Base-by-base conservation (phyloP, 2,329 filamentous ascomycete species). In the Aspergillus bombycis region DNA sequence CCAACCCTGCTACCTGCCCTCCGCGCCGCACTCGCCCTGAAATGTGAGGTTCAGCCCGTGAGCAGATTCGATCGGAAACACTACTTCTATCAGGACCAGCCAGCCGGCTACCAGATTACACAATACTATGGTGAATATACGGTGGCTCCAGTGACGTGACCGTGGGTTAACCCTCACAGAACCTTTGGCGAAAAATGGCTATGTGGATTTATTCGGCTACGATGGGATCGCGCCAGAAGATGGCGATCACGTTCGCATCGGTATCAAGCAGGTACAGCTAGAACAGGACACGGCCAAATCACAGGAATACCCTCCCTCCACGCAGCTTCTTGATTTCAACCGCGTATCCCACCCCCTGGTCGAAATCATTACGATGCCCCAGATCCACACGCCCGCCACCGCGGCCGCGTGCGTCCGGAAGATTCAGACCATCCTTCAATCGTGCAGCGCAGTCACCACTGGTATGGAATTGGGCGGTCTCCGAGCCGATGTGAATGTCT, bases 1-100 rank as follows among this genome's bases (percentile, higher is more conserved):
- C 91, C 90, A 64, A 92, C 91, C 0, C 82, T 99, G 12, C 84
- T 98, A 43, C 95, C 95, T 4, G 95, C 95, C n/a, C 75, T 99
- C 19, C 89, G 95, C 64, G 94, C 94, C 21, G 94, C 95, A 0
- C 81, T 97, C 57, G 92, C 93, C 0, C 83, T 99, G 52, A 87
- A 90, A 62, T 98, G 95, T 78, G 81, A 88, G 1, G 85, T 98
- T 58, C 91, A 96, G 74, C 82, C 80, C 1, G 84, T 87, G 70
- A 97, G 93, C 77, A 88, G 87, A 60, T 99, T 97, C 80, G 95
- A 99, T 78, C 86, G 95, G 67, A 99, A 99, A 77, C 95, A 99
- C 78, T 99, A 99, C 79, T 98, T 99, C 79, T 97, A 97, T 82
- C 96, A 95, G 87, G 95, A 99, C 77, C 95, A 99, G 78, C 95